Percentiles rank a stretch among this genome's conserved stretches.
phyloP scores from a whole-genome alignment of 257 asterid genomes.

The Solanum commersonii region DNA sequence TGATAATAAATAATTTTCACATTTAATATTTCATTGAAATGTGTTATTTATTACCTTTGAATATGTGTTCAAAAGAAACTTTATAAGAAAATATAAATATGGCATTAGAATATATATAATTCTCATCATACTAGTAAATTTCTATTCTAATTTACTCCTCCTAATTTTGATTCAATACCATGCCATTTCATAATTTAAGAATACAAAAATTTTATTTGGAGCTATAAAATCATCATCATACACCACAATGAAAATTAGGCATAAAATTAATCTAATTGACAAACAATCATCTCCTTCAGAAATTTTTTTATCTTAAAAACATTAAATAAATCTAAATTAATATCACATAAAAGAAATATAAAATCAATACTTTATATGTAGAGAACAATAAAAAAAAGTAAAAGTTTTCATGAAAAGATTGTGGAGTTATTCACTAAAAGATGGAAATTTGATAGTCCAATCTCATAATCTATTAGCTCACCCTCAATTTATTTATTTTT shows the following conservation, averaged over 20 bases:
- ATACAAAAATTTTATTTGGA: not conserved
- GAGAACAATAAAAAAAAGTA: not conserved
- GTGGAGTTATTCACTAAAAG: not conserved
- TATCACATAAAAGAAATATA: no score
- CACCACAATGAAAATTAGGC: not conserved
- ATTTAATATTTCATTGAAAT: not conserved
- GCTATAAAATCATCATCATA: not conserved
- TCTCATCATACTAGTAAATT: not conserved
- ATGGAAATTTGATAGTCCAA: no score
- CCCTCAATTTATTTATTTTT: no score
- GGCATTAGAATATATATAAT: not conserved
- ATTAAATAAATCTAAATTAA: no score
- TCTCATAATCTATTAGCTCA: not conserved
- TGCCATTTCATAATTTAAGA: not conserved
- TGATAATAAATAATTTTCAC: not conserved
- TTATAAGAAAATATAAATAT: no score
- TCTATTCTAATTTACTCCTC: no score
- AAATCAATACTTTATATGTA: no score
- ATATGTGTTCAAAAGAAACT: no score
- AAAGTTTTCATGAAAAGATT: no score
- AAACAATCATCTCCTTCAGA: no score
- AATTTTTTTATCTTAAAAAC: no score
- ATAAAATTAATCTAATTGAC: not conserved
- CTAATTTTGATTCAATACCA: not conserved
- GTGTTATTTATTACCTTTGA: not conserved